These are phyloP conservation scores for Musa acuminata DNA, from an alignment of 176 grass and related monocot species.

Conservation along the genomic window DNA sequence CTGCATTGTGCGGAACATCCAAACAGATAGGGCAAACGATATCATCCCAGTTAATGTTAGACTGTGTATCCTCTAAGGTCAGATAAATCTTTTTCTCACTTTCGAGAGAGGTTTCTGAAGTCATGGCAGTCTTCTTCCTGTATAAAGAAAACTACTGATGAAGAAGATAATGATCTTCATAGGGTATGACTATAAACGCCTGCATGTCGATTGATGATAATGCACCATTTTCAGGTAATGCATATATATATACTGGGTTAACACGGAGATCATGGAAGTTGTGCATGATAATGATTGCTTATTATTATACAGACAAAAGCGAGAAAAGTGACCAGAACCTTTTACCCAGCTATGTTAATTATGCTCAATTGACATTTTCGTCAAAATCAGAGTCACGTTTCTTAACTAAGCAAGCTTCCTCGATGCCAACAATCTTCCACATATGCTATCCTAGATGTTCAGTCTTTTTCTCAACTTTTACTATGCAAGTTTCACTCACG, in stretches of 20 bases:
- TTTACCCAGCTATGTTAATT: neutral
- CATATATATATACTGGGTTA: neutral
- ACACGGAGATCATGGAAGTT: neutral
- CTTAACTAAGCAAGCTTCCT: too few relatives aligned
- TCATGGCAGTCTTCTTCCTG: neutral
- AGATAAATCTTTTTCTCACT: neutral
- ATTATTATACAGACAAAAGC: neutral
- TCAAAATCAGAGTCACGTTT: too few relatives aligned
- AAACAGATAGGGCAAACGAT: conserved; percentile 23
- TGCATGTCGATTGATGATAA: neutral
- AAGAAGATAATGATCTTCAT: neutral
- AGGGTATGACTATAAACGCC: neutral
- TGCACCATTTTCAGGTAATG: neutral
- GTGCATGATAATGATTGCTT: too few relatives aligned
- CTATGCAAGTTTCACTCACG: too few relatives aligned
- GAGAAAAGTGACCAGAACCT: neutral
- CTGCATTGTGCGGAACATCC: conserved; percentile 25
- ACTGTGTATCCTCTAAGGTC: neutral
- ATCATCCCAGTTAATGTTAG: conserved; percentile 15
- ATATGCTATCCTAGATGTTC: too few relatives aligned
- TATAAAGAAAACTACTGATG: too few relatives aligned
- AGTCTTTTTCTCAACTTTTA: too few relatives aligned
- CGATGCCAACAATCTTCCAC: too few relatives aligned
- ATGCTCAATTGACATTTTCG: neutral
- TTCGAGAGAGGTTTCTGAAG: neutral